Conservation (phyloP, 768 basidiomycete species). For the Rhodotorula diobovata region DNA sequence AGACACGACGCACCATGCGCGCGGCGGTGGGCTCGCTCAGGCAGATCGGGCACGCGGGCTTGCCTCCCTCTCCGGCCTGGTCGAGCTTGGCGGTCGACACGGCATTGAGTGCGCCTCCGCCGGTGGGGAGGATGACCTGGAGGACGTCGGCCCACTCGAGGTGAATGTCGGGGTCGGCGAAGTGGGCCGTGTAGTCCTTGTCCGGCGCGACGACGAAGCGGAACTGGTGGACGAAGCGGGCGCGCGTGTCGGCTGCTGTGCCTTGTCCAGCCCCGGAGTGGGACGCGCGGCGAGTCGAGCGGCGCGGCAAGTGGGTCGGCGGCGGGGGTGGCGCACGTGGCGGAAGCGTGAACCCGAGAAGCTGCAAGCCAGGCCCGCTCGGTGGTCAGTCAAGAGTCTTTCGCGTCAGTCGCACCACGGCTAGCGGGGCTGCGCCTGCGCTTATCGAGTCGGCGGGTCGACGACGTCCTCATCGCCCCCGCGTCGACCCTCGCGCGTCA, state of each 20-base stretch:
- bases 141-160: constrained; percentile 65
- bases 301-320: constrained; percentile 36
- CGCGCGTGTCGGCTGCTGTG: constrained; percentile 8
- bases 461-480: background rate
- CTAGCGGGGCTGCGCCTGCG: too few relatives aligned
- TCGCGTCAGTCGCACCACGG: too few relatives aligned
- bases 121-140: constrained; percentile 85
- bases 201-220: constrained; percentile 33
- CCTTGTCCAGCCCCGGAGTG: background rate
- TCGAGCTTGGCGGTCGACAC: constrained; percentile 50
- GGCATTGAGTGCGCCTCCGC: constrained; percentile 62
- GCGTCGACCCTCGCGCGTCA: background rate
- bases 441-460: background rate
- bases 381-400: background rate
- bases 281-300: constrained; percentile 65
- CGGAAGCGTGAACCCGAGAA: constrained; percentile 89
- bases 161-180: constrained; percentile 94
- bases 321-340: constrained; percentile 65
- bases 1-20: constrained; percentile 49
- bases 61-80: constrained; percentile 43
- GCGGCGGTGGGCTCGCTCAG: constrained; percentile 82
- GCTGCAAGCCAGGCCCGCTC: constrained; percentile 55
- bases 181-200: constrained; percentile 72
- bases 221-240: constrained; percentile 33
- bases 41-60: constrained; percentile 78